These are phyloP conservation scores for Wilcoxina mikolae DNA, from an alignment of 495 filamentous ascomycete species.

Conservation along the genomic window DNA sequence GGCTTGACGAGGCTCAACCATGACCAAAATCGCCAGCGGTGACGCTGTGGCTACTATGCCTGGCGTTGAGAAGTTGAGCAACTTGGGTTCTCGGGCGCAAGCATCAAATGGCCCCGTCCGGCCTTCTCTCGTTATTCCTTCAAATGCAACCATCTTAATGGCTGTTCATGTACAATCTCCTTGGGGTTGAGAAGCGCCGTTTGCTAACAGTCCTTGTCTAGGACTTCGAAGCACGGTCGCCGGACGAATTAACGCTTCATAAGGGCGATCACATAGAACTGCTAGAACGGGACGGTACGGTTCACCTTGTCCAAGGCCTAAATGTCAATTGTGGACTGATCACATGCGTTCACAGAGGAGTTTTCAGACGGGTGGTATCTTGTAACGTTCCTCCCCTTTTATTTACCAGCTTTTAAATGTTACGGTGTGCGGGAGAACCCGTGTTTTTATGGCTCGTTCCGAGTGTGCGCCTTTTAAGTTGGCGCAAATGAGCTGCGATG, in stretches of 20 bases:
- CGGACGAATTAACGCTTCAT: constrained; percentile 76
- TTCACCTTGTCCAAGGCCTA: background rate
- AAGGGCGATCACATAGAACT: constrained; percentile 85
- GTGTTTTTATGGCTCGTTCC: background rate
- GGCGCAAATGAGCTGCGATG: background rate
- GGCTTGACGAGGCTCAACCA: background rate
- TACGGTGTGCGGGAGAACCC: too few relatives aligned
- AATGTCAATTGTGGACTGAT: background rate
- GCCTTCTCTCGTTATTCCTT: constrained; percentile 14
- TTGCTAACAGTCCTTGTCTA: constrained; percentile 30
- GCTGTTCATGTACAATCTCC: background rate
- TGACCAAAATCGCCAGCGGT: background rate
- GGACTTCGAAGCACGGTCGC: constrained; percentile 77
- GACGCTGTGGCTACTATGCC: background rate
- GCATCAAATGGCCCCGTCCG: constrained; percentile 4
- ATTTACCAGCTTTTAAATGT: too few relatives aligned
- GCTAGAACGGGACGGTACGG: constrained; percentile 49
- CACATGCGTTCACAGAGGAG: constrained; percentile 45
- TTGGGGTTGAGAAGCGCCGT: background rate
- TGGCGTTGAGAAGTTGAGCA: background rate
- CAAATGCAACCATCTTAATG: constrained; percentile 10
- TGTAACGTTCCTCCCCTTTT: constrained; percentile 35
- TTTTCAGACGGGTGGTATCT: constrained; percentile 98
- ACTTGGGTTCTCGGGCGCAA: background rate
- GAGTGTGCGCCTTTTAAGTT: background rate